Conservation (phyloP, 2,329 filamentous ascomycete species). For the Cordyceps cateniannulata region DNA sequence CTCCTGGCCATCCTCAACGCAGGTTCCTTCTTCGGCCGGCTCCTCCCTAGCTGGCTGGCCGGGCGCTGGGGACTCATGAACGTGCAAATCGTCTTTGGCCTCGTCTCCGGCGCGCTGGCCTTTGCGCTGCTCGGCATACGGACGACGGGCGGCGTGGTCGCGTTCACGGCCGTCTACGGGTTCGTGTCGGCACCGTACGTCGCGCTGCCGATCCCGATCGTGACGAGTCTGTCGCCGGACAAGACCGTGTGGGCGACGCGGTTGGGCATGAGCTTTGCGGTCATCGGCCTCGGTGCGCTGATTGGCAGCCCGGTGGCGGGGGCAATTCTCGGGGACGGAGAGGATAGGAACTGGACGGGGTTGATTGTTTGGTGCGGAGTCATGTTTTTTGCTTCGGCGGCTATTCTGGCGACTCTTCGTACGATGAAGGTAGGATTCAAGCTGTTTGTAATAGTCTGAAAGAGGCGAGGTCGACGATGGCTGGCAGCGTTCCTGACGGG, state of each 20-base stretch:
- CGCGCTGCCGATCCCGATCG: slow-evolving; percentile 14
- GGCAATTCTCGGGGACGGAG: background rate
- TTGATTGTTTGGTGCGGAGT: slow-evolving; percentile 1
- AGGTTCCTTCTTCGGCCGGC: slow-evolving; percentile 15
- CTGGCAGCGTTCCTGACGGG: no score
- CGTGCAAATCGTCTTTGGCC: slow-evolving; percentile 12
- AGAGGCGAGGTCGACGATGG: background rate
- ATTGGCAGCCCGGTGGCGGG: slow-evolving; percentile 16
- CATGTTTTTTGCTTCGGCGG: slow-evolving; percentile 1
- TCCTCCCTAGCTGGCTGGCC: slow-evolving; percentile 16
- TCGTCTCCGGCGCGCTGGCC: slow-evolving; percentile 10
- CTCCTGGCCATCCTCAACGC: slow-evolving; percentile 17
- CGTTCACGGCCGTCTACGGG: slow-evolving; percentile 12
- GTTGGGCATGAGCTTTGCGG: slow-evolving; percentile 16
- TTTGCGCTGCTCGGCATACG: slow-evolving; percentile 11
- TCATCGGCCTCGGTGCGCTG: slow-evolving; percentile 13
- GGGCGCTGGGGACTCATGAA: slow-evolving; percentile 15
- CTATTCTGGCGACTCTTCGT: background rate
- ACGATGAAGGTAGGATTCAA: slow-evolving; percentile 1
- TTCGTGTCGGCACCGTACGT: slow-evolving; percentile 16
- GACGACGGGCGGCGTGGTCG: slow-evolving; percentile 13
- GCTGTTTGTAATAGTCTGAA: background rate
- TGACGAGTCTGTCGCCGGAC: slow-evolving; percentile 14
- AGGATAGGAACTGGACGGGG: background rate
- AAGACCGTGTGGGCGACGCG: slow-evolving; percentile 12